Conservation (phyloP, 495 filamentous ascomycete species). For the Penicillium arizonense region DNA sequence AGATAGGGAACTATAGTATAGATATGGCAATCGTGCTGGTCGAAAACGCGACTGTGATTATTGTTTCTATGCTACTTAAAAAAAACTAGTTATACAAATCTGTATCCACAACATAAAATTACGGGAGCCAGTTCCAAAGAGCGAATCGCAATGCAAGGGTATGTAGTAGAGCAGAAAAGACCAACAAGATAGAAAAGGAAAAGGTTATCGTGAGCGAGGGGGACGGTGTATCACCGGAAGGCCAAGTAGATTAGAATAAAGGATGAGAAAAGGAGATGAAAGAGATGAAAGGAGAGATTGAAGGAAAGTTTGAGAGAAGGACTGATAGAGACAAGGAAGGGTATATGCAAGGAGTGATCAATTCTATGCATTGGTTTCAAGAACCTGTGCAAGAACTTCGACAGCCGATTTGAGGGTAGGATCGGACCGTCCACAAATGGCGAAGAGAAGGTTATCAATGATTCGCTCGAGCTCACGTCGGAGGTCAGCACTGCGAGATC, state of each 20-base stretch:
- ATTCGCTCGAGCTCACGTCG: conserved; percentile 37
- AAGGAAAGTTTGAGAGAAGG: neutral
- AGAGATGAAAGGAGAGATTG: neutral
- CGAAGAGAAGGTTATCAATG: conserved; percentile 42
- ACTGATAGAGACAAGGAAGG: conserved; percentile 6
- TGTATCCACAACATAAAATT: neutral
- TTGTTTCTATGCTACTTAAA: conserved; percentile 13
- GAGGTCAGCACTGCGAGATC: conserved; percentile 32
- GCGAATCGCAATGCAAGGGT: conserved; percentile 29
- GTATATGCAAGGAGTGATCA: conserved; percentile 7
- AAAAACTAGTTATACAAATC: conserved; percentile 17
- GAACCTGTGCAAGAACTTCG: conserved; percentile 40
- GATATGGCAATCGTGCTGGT: neutral
- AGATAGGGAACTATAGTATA: neutral
- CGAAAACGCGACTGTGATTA: conserved; percentile 24
- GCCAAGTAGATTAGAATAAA: neutral
- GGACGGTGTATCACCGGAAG: too few species aligned
- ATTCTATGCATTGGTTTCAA: conserved; percentile 33
- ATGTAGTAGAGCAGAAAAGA: conserved; percentile 12
- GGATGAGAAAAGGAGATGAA: neutral
- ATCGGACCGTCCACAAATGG: conserved; percentile 37
- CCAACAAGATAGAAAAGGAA: neutral
- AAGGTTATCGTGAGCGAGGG: neutral
- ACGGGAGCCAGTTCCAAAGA: conserved; percentile 5
- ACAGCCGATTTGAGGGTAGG: conserved; percentile 41